Evolutionary conservation across 1,284 basidiomycete genomes (phyloP), one percentile per base, ranked within the genome.

Genomic region (Heterobasidion occidentale): DNA sequence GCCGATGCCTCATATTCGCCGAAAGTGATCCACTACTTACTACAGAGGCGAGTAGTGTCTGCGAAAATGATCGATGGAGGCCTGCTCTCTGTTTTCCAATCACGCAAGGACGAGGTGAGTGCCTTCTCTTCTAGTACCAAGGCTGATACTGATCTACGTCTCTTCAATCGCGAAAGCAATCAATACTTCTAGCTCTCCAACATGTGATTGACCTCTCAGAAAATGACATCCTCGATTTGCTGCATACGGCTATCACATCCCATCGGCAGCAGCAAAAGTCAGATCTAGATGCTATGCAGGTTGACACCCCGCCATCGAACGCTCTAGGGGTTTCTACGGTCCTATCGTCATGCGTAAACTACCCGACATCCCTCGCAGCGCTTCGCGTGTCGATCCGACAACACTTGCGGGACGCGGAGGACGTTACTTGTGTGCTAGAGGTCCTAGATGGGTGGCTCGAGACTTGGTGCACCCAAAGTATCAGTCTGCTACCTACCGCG

Each of bases 91-190:
- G 72, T 72, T 6, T 66, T 90, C 44, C 70, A 74, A 47, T 65
- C 72, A 54, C 76, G 74, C 56, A 72, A 74, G 49, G 88, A 90
- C 63, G 90, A 87, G 88, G 88, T 88, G 65, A 57, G 79, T 67
- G 14, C 12, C 46, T 7, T 34, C 20, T 46, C 17, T 36, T 46
- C 9, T 38, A 14, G 34, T 27, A 27, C 6, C 27, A 19, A 15
- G 46, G 46, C 48, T 51, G 34, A 14, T 33, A 36, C 34, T 45
- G 56, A 38, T 60, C 19, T 51, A 48, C 27, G 34, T 14, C 33
- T 33, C 49, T 20, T 48, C 7, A 17, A 15, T 48, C 52, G 9
- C 56, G 12, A 42, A 42, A 90, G 87, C 72, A 74, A 65, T 79
- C 80, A 2, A 72, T 86, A 45, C 63, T 76, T 52, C 63, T 80